Evolutionary conservation across 1,139 yeast species (phyloP), one percentile per base, ranked within the genome.

Genomic region (Yamadazyma dushanensis): DNA sequence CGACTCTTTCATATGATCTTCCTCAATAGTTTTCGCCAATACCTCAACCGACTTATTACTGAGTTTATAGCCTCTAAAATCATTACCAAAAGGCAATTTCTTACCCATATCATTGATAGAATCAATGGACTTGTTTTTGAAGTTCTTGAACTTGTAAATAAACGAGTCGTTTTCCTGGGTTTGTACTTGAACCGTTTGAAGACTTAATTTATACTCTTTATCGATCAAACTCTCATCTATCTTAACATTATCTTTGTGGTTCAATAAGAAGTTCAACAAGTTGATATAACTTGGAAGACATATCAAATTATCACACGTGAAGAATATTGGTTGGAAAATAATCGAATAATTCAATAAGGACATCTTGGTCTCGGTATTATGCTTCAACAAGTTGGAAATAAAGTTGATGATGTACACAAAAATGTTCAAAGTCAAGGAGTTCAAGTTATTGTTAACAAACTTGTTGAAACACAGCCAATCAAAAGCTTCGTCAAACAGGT

Each of bases 281-380:
- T 44, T 42, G 26, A 49, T 49, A 25, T 38, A 47, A 19, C 38
- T 38, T 3, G 51, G 48, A 27, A 50, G 41, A 8, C 35, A 27
- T 3, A 44, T 13, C 20, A 50, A 40, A 31, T 45, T 44, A 19
- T 41, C 39, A 27, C 46, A 40, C 16, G 40, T 41, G 27, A 50
- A 43, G 9, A 49, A 38, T 29, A 49, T 49, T 8, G 53, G 54
- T 31, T 50, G 54, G 37, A 47, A 50, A 15, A 50, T 45, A 13
- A 49, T 50, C 10, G 54, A 39, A 34, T 34, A 50, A 27, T 50
- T 50, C 34, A 44, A 40, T 13, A 43, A 30, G 6, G 51, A 34
- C 54, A 50, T 50, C 29, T 49, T 50, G 3, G 54, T 50, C 7
- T 27, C 20, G 1, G 32, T 23, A 28, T 36, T 38, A 16, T 35